These are phyloP conservation scores for Zalaria sp. DNA, from an alignment of 2,329 filamentous ascomycete genomes.

Conservation along the genomic window DNA sequence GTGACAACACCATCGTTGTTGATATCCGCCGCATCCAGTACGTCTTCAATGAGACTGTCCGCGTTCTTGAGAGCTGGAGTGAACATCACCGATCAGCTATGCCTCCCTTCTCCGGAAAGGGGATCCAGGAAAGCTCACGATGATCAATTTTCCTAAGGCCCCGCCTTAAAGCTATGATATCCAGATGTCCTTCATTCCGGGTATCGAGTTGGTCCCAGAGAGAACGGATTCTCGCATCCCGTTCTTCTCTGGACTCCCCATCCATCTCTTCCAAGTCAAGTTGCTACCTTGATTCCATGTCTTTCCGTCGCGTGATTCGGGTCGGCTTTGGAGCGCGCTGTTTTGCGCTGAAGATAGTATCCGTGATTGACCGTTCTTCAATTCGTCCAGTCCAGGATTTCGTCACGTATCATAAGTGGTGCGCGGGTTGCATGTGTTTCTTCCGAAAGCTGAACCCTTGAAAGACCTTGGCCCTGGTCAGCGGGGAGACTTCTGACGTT, in stretches of 20 bases:
- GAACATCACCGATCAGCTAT: slow-evolving; percentile 8
- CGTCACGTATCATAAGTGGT: too few relatives aligned
- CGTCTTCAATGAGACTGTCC: slow-evolving; percentile 65
- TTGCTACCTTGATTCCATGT: slow-evolving; percentile 13
- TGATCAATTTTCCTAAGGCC: slow-evolving; percentile 84
- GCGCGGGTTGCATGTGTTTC: too few relatives aligned
- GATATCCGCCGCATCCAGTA: slow-evolving; percentile 71
- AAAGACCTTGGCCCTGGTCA: too few relatives aligned
- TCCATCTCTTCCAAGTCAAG: slow-evolving; percentile 40
- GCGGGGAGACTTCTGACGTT: too few relatives aligned
- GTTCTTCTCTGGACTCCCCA: slow-evolving; percentile 61
- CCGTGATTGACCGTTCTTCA: too few relatives aligned
- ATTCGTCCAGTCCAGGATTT: too few relatives aligned
- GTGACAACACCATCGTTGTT: slow-evolving; percentile 81
- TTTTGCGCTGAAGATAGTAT: too few relatives aligned
- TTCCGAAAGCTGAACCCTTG: too few relatives aligned
- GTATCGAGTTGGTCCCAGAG: slow-evolving; percentile 77
- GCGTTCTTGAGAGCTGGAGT: slow-evolving; percentile 70
- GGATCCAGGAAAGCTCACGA: slow-evolving; percentile 46
- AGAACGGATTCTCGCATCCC: slow-evolving; percentile 67
- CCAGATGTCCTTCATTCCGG: slow-evolving; percentile 61
- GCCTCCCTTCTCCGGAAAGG: not conserved
- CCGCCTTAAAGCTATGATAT: slow-evolving; percentile 70
- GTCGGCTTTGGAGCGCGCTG: too few relatives aligned
- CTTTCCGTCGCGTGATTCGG: not conserved